Evolutionary conservation across 108 stramenopile genomes (phyloP).

Genomic region (Cyclotella kingstonii): DNA sequence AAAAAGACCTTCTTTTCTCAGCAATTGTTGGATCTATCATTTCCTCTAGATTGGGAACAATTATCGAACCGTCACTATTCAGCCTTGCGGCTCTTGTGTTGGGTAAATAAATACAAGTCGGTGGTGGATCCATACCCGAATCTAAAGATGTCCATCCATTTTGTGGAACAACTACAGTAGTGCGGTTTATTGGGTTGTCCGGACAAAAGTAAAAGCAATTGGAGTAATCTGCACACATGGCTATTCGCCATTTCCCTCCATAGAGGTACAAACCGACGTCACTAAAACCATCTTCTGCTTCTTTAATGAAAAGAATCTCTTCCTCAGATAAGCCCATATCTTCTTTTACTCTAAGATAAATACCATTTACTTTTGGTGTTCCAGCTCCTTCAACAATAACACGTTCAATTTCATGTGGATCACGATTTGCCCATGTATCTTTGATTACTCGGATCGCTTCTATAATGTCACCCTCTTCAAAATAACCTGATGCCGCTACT

Average conservation of each 20-base stretch:
- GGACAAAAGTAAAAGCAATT: conserved; percentile 37
- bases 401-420: conserved; percentile 50
- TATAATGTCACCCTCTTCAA: conserved; percentile 32
- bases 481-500: conserved; percentile 48
- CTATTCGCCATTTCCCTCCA: conserved; percentile 33
- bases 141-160: conserved; percentile 17
- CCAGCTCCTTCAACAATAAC: conserved; percentile 68
- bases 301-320: conserved; percentile 42
- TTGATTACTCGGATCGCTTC: conserved; percentile 46
- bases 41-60: conserved; percentile 42
- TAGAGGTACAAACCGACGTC: conserved; percentile 41
- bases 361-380: conserved; percentile 45
- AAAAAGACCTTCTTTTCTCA: conserved; percentile 35
- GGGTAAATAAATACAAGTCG: conserved; percentile 26
- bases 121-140: conserved; percentile 25
- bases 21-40: conserved; percentile 47
- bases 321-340: conserved; percentile 36
- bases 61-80: neutral
- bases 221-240: conserved; percentile 45
- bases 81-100: conserved; percentile 9
- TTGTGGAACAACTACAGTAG: conserved; percentile 29
- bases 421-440: conserved; percentile 37
- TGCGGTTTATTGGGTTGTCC: conserved; percentile 15
- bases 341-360: conserved; percentile 50
- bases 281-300: conserved; percentile 40